These are phyloP conservation scores for Mycocentrospora acerina DNA, from an alignment of 2,329 filamentous ascomycete genomes.

Conservation along the genomic window DNA sequence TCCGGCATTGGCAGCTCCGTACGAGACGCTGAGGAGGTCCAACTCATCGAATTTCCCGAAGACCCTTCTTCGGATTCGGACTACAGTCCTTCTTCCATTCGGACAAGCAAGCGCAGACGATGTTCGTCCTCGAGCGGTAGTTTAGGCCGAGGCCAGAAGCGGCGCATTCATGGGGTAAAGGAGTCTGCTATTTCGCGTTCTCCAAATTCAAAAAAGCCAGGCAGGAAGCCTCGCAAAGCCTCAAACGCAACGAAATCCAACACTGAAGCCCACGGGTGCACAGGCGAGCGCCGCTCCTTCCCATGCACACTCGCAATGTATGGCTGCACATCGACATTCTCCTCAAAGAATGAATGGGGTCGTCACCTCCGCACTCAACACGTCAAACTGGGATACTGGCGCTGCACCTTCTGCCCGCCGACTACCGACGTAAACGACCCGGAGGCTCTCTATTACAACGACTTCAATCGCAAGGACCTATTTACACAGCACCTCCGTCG, in stretches of 20 bases:
- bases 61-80: slow-evolving; percentile 39
- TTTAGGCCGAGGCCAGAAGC: slow-evolving; percentile 18
- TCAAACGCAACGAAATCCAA: slow-evolving; percentile 11
- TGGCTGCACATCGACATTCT: slow-evolving; percentile 71
- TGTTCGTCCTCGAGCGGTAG: slow-evolving; percentile 28
- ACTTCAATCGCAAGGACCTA: slow-evolving; percentile 90
- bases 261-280: slow-evolving; percentile 9
- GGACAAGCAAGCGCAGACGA: slow-evolving; percentile 24
- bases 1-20: slow-evolving; percentile 29
- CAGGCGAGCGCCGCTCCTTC: slow-evolving; percentile 56
- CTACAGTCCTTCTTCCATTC: slow-evolving; percentile 29
- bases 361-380: slow-evolving; percentile 82
- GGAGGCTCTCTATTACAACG: slow-evolving; percentile 48
- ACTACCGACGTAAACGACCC: slow-evolving; percentile 35
- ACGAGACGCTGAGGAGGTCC: slow-evolving; percentile 41
- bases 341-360: slow-evolving; percentile 93
- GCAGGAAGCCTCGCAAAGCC: slow-evolving; percentile 20
- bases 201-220: slow-evolving; percentile 10
- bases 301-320: slow-evolving; percentile 78
- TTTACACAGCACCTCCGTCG: slow-evolving; percentile 86
- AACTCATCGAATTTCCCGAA: slow-evolving; percentile 30
- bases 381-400: slow-evolving; percentile 71
- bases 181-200: slow-evolving; percentile 15
- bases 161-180: slow-evolving; percentile 23
- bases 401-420: slow-evolving; percentile 66